These are phyloP conservation scores for Russula abietina DNA, from an alignment of 768 basidiomycete genomes.

Conservation along the genomic window DNA sequence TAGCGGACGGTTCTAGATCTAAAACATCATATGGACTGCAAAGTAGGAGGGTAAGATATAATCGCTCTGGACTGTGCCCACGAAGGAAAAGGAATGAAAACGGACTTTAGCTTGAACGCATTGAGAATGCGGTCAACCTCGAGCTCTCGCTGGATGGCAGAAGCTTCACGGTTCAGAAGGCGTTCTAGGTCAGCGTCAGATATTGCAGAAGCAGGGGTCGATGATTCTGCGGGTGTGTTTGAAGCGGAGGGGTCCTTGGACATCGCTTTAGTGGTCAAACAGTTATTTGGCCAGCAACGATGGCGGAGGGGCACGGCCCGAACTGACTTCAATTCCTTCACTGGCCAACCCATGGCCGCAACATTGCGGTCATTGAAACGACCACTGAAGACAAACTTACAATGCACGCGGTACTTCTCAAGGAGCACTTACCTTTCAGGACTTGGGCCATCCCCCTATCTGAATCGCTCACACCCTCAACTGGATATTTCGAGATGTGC, in stretches of 20 bases:
- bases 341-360: neutral
- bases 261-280: neutral
- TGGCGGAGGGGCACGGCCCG: neutral
- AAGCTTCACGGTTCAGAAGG: conserved; percentile 71
- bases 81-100: conserved; percentile 27
- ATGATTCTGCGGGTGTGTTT: conserved; percentile 9
- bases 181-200: conserved; percentile 67
- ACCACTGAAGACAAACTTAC: neutral
- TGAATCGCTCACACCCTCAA: neutral
- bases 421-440: neutral
- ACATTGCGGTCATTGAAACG: neutral
- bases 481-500: neutral
- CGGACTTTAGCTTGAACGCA: conserved; percentile 92
- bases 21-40: conserved; percentile 89
- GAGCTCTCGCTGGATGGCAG: conserved; percentile 79
- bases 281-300: too few relatives aligned
- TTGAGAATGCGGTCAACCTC: conserved; percentile 89
- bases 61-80: neutral
- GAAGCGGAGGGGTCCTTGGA: conserved; percentile 7
- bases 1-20: conserved; percentile 64
- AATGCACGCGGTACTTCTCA: neutral
- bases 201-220: conserved; percentile 23
- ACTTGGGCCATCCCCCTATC: neutral
- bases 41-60: neutral
- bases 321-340: neutral